Evolutionary conservation across 371 early-diverging fungal species (phyloP).

Genomic region (Nematocida minor): DNA sequence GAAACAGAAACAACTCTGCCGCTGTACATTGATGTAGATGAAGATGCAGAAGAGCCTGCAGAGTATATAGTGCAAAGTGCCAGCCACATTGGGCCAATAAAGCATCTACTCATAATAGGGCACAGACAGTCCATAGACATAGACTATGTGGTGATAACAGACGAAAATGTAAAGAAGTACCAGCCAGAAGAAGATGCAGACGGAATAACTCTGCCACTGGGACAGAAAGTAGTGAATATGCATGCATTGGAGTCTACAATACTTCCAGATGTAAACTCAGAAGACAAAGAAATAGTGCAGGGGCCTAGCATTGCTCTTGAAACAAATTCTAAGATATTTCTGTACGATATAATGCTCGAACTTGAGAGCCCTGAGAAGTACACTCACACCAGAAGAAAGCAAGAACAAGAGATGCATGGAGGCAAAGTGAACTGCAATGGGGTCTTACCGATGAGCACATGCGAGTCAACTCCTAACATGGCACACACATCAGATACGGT

Average conservation of each 20-base stretch:
- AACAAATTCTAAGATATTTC: not conserved
- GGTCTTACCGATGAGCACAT: no score
- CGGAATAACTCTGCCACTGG: not conserved
- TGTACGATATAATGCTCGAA: conserved; percentile 3
- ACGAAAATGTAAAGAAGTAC: not conserved
- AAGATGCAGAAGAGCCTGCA: not conserved
- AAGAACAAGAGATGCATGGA: not conserved
- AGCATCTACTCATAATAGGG: not conserved
- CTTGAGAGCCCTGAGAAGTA: not conserved
- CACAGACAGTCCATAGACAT: conserved; percentile 19
- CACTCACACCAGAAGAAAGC: not conserved
- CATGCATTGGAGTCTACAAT: conserved; percentile 8
- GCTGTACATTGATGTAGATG: not conserved
- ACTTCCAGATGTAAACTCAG: not conserved
- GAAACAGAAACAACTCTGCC: not conserved
- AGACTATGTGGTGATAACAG: not conserved
- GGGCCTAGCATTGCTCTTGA: conserved; percentile 28
- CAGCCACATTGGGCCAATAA: not conserved
- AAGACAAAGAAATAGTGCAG: conserved; percentile 37
- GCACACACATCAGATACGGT: no score
- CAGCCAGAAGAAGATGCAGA: conserved; percentile 23
- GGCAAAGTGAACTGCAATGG: not conserved
- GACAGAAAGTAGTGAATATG: not conserved
- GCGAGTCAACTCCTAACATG: no score
- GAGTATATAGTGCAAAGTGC: not conserved